phyloP scores from a whole-genome alignment of 306 rosid species.

The Dicorynia guianensis region DNA sequence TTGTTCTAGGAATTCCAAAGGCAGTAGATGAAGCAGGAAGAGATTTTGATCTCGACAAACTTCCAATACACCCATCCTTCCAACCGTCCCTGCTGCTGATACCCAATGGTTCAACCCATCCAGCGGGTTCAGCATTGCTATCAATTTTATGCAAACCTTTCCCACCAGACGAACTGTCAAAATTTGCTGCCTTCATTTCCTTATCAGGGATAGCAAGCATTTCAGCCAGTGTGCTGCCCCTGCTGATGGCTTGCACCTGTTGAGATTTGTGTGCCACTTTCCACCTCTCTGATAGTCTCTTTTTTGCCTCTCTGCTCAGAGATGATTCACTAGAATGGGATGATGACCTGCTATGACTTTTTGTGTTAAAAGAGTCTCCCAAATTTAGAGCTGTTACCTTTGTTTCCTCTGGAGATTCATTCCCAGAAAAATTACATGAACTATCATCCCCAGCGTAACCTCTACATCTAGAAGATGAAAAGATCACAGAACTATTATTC shows the following conservation, averaged over 20 bases:
- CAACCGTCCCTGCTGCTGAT: conserved; percentile 99
- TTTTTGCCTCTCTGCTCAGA: conserved; percentile 87
- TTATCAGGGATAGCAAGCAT: conserved; percentile 89
- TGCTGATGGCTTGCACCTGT: conserved; percentile 53
- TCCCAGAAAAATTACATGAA: conserved; percentile 67
- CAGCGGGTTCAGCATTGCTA: conserved; percentile 50
- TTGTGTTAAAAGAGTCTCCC: conserved; percentile 51
- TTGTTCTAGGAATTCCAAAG: conserved; percentile 63
- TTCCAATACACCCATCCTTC: conserved; percentile 68
- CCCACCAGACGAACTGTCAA: conserved; percentile 46
- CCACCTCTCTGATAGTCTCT: conserved; percentile 95
- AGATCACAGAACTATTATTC: conserved; percentile 39
- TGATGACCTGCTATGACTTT: conserved; percentile 57
- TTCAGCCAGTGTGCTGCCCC: conserved; percentile 90
- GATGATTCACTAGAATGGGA: conserved; percentile 72
- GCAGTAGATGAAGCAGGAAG: conserved; percentile 84
- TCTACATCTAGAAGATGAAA: conserved; percentile 60
- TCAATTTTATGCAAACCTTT: conserved; percentile 52
- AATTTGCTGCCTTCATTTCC: conserved; percentile 47
- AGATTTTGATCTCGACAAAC: conserved; percentile 82
- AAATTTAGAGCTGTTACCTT: conserved; percentile 52
- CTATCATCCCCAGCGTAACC: conserved; percentile 77
- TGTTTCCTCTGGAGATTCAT: conserved; percentile 67
- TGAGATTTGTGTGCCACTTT: conserved; percentile 71
- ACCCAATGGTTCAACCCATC: conserved; percentile 76